Conservation (phyloP, 2,329 filamentous ascomycete species). For the Epichloe uncinata region DNA sequence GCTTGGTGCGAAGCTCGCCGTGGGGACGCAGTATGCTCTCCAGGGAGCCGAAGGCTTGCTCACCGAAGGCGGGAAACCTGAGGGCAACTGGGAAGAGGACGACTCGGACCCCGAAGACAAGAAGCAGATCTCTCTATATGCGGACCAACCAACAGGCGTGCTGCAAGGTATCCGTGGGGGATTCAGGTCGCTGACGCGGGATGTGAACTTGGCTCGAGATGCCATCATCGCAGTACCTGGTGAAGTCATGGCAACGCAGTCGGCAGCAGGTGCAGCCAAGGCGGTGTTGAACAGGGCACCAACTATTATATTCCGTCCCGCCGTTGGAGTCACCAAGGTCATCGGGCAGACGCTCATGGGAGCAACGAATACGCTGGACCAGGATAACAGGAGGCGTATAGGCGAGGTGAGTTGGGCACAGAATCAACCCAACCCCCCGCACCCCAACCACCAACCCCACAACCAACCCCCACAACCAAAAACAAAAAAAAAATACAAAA, state of each 20-base stretch:
- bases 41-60: slow-evolving; percentile 79
- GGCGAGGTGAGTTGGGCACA: slow-evolving; percentile 61
- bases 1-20: slow-evolving; percentile 82
- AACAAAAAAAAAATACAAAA: too few relatives aligned
- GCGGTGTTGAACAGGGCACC: slow-evolving; percentile 72
- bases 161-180: slow-evolving; percentile 79
- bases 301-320: slow-evolving; percentile 84
- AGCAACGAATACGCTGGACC: slow-evolving; percentile 83
- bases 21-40: slow-evolving; percentile 87
- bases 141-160: slow-evolving; percentile 83
- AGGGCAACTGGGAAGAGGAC: slow-evolving; percentile 42
- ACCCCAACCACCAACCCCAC: too few relatives aligned
- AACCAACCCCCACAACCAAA: too few relatives aligned
- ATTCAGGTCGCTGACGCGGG: slow-evolving; percentile 68
- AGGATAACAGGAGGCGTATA: slow-evolving; percentile 62
- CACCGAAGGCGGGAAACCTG: slow-evolving; percentile 25
- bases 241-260: slow-evolving; percentile 77
- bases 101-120: slow-evolving; percentile 53
- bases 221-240: slow-evolving; percentile 90
- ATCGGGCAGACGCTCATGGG: slow-evolving; percentile 83
- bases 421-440: too few relatives aligned
- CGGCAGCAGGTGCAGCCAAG: slow-evolving; percentile 64
- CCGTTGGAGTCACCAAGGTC: slow-evolving; percentile 79
- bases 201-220: slow-evolving; percentile 75
- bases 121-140: slow-evolving; percentile 80